phyloP scores from a whole-genome alignment of 164 flowering plant genomes.

The Magnolia officinalis region DNA sequence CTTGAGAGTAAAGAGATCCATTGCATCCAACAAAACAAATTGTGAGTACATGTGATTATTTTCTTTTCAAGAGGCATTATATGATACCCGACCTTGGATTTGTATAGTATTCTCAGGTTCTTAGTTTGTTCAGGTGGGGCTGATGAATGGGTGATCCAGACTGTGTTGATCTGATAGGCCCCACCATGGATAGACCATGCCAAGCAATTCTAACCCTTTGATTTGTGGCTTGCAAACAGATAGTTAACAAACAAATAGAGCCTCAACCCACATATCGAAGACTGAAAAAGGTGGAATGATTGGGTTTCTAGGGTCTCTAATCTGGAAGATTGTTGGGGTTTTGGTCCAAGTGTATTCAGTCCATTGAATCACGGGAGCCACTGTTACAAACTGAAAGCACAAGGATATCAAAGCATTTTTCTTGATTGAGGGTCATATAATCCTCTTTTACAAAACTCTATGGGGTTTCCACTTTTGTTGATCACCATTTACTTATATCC shows the following conservation, averaged over 20 bases:
- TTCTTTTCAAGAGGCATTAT: background rate
- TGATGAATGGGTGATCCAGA: background rate
- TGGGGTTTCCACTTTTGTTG: background rate
- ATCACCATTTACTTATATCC: background rate
- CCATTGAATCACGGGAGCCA: background rate
- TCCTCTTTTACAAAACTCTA: background rate
- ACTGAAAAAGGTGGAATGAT: background rate
- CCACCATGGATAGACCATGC: background rate
- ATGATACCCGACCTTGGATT: background rate
- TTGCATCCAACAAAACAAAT: background rate
- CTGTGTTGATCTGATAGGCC: background rate
- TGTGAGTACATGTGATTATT: conserved; percentile 8
- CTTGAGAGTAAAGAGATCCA: background rate
- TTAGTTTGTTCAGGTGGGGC: background rate
- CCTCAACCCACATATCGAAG: background rate
- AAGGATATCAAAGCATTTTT: background rate
- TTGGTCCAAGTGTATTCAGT: background rate
- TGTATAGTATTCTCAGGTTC: background rate
- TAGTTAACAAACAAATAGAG: no score
- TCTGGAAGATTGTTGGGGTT: background rate
- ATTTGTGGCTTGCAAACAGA: background rate
- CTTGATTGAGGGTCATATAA: background rate
- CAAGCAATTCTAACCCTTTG: background rate
- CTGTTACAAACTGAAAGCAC: background rate
- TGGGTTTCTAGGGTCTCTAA: background rate